Base-by-base conservation (phyloP, 306 rosid genomes). In the Prunus padus region DNA sequence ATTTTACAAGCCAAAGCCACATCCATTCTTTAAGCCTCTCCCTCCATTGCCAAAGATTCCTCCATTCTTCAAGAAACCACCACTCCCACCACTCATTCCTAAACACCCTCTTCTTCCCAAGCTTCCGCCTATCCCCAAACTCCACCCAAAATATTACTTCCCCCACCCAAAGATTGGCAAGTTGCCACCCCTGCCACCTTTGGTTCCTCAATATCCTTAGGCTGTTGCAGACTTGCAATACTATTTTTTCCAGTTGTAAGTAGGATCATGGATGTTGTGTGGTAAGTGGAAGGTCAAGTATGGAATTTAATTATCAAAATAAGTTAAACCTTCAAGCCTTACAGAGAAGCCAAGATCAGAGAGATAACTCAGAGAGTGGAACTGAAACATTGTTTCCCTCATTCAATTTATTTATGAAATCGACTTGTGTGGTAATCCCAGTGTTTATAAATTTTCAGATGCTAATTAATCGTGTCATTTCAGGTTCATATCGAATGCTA, bases 161-260 rank as follows among this genome's bases (percentile, higher is more conserved):
- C 87, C 65, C 37, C 92, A 86, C 82, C 94, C 89, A 37, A 86
- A 79, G 82, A 76, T 55, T 68, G 91, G 88, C 67, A 80, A 79
- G 56, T 63, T 65, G 67, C 82, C 85, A 15, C 78, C 87, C 16
- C 8, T 77, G 3, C 77, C 89, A 33, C 85, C 87, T 28, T 40
- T 28, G 42, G 54, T 25, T 59, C 65, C 87, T 61, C 74, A 75
- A 40, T 84, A 77, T 73, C 83, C 90, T 54, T 90, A 86, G 72
- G 51, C 15, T 33, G 8, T 31, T 62, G 1, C 6, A 28, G 20
- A 33, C 40, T 33, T 16, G n/a, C 23, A 18, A 14, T 18, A 19
- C 7, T 33, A 64, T 9, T 19, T 3, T 33, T 64, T 33, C 8
- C 46, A 33, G 1, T 1, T 33, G 25, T 33, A 19, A 64, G 14